Evolutionary conservation across 139 green algal genomes (phyloP), one percentile per base, ranked within the genome.

Genomic region (Deuterostichococcus epilithicus): DNA sequence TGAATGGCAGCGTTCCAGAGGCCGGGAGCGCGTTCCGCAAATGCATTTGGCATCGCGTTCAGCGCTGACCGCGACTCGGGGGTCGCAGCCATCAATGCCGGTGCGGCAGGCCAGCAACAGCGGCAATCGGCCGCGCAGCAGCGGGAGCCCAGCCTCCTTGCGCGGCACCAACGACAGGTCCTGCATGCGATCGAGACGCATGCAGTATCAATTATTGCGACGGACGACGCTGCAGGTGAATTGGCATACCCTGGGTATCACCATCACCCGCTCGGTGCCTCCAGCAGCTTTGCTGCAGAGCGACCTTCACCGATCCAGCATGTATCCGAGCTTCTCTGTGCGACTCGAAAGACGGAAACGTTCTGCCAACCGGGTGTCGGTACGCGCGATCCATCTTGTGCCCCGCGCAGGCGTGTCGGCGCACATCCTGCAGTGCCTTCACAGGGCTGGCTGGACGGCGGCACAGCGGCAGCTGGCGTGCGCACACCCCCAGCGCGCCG

Each of bases 111-210:
- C 52, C 52, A 63, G 52, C 52, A 63, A 20, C 52, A 63, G n/a
- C n/a, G n/a, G 52, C 8, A 23, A 23, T 8, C 42, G 13, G 13
- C 42, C 13, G 10, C 8, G 42, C 10, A 13, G 42, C 42, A 13
- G 10, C 42, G 13, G 8, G 42, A 52, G 10, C 13, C 42, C 8
- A 52, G 42, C 42, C 42, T 13, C 10, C 8, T 8, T 13, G 42
- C 42, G 10, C 8, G 13, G 28, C 52, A 63, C 18, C 52, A 63
- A 20, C 52, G 52, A 20, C 52, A 95, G 80, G 84, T 97, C 5
- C 78, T 97, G 36, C 95, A 94, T 68, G 81, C 94, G 25, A 80
- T 97, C 0, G 92, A 97, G 71, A 71, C 78, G 0, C 91, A 95
- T 73, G 82, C 88, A 4, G 88, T 80, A 1, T 86, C 78, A 0